These are phyloP conservation scores for Hypomyces rosellus DNA, from an alignment of 2,329 filamentous ascomycete genomes.

Conservation along the genomic window DNA sequence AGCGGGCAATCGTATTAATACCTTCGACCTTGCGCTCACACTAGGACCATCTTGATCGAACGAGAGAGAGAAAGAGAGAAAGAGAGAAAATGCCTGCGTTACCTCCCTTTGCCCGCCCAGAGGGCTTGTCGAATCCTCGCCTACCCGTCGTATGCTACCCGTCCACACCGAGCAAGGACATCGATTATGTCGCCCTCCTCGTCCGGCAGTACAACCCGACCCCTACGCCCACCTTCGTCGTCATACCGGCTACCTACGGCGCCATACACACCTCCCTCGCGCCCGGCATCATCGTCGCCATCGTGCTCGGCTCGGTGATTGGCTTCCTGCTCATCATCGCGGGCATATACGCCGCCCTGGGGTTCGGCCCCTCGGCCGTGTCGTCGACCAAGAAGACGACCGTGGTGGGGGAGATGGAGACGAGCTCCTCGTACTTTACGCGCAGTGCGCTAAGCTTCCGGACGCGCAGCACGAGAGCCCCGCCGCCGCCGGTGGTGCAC, in stretches of 20 bases:
- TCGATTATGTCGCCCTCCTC: neutral
- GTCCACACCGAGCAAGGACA: no score
- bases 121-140: neutral
- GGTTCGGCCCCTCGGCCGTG: slow-evolving; percentile 32
- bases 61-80: no score
- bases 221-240: slow-evolving; percentile 19
- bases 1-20: no score
- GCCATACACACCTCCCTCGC: slow-evolving; percentile 31
- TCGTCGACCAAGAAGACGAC: neutral
- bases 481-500: slow-evolving; percentile 6
- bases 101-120: slow-evolving; percentile 4
- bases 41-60: no score
- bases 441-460: slow-evolving; percentile 14
- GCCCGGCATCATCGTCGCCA: slow-evolving; percentile 38
- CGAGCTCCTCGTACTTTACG: slow-evolving; percentile 3
- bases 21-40: no score
- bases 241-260: slow-evolving; percentile 32
- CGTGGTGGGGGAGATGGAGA: no score
- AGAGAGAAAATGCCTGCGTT: slow-evolving; percentile 6
- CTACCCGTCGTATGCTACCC: neutral
- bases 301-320: slow-evolving; percentile 39
- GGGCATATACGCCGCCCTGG: slow-evolving; percentile 44
- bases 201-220: slow-evolving; percentile 6
- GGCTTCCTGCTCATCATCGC: slow-evolving; percentile 49
- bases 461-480: slow-evolving; percentile 7